A percentile compares a stretch with the other conserved stretches of the same genome.
phyloP scores from a whole-genome alignment of 257 asterid genomes.

The Parsonsia alboflavescens region DNA sequence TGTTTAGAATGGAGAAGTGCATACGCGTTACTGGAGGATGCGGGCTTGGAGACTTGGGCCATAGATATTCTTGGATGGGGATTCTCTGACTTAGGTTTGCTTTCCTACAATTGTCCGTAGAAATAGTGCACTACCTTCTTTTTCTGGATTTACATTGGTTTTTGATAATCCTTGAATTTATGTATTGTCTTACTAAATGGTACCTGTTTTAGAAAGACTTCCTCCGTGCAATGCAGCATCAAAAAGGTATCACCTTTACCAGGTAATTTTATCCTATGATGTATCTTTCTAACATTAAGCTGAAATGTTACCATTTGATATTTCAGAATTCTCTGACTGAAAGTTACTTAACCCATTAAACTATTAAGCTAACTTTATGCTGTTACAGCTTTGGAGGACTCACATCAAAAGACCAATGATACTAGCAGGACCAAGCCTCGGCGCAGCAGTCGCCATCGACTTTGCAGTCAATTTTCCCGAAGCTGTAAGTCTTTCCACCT shows the following conservation, averaged over 20 bases:
- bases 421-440: slow-evolving; percentile 87
- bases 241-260: slow-evolving; percentile 62
- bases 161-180: not conserved
- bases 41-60: slow-evolving; percentile 76
- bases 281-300: not conserved
- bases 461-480: slow-evolving; percentile 74
- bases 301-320: not conserved
- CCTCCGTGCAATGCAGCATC: slow-evolving; percentile 72
- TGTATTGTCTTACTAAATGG: slow-evolving; percentile 5
- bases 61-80: slow-evolving; percentile 93
- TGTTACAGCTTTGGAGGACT: slow-evolving; percentile 61
- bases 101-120: slow-evolving; percentile 7
- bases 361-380: not conserved
- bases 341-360: not conserved
- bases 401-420: slow-evolving; percentile 70
- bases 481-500: slow-evolving; percentile 45
- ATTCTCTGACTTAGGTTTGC: slow-evolving; percentile 62
- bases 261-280: slow-evolving; percentile 15
- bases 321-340: not conserved
- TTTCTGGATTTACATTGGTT: slow-evolving; percentile 1
- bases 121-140: not conserved
- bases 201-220: slow-evolving; percentile 35
- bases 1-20: slow-evolving; percentile 84
- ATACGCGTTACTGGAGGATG: slow-evolving; percentile 69
- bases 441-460: slow-evolving; percentile 79